Conservation (phyloP, 1,284 basidiomycete species). For the Entoloma clypeatum region DNA sequence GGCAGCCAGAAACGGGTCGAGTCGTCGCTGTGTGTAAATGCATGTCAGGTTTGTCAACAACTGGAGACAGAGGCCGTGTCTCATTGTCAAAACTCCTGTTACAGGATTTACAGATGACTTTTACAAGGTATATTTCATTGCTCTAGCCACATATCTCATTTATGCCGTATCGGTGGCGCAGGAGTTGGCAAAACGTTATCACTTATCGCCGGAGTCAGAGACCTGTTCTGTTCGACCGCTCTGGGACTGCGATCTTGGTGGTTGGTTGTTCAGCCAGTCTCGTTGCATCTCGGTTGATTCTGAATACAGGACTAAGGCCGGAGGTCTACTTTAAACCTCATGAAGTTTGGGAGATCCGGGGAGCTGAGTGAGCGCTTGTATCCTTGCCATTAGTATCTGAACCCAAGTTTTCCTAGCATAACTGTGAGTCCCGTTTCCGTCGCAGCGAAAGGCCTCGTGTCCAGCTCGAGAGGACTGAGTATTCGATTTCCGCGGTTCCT, state of each 20-base stretch:
- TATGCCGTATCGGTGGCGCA: conserved; percentile 20
- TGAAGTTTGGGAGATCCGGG: conserved; percentile 91
- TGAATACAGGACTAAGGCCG: conserved; percentile 61
- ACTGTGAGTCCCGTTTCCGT: conserved; percentile 87
- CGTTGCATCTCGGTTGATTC: conserved; percentile 1
- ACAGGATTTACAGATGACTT: conserved; percentile 85
- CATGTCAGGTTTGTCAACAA: conserved; percentile 59
- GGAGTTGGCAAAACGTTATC: conserved; percentile 61
- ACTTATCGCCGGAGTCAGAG: conserved; percentile 51
- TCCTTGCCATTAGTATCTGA: neutral
- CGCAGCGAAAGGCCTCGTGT: conserved; percentile 72
- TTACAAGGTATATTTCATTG: conserved; percentile 56
- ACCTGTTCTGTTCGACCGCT: conserved; percentile 58
- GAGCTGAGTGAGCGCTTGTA: conserved; percentile 66
- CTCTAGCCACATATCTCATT: conserved; percentile 2
- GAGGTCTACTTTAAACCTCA: conserved; percentile 82
- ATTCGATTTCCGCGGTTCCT: conserved; percentile 91
- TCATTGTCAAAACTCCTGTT: conserved; percentile 2
- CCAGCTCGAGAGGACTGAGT: conserved; percentile 67
- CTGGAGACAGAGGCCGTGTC: neutral
- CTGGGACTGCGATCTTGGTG: conserved; percentile 71
- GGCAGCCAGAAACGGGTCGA: conserved; percentile 67
- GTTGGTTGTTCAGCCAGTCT: conserved; percentile 32
- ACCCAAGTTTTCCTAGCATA: conserved; percentile 45
- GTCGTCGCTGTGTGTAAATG: conserved; percentile 87